phyloP scores from a whole-genome alignment of 768 basidiomycete species.

The Leccinum imitatum region DNA sequence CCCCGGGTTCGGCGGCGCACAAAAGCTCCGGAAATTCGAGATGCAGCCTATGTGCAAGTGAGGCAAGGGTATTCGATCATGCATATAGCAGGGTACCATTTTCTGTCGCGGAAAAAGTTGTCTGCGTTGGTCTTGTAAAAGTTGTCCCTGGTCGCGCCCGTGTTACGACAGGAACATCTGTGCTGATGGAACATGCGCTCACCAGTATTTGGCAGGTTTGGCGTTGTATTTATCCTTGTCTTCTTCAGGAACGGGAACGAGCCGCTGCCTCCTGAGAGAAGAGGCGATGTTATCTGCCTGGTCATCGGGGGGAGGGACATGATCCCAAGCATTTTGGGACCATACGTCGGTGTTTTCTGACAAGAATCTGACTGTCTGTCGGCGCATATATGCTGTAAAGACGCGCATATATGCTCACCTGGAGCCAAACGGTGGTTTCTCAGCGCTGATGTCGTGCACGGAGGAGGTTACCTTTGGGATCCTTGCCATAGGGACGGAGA shows the following conservation, averaged over 20 bases:
- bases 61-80: background rate
- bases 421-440: conserved; percentile 70
- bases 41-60: conserved; percentile 57
- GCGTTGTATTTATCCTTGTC: conserved; percentile 72
- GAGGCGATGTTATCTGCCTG: conserved; percentile 71
- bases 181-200: conserved; percentile 25
- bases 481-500: conserved; percentile 13
- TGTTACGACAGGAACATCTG: conserved; percentile 26
- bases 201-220: conserved; percentile 76
- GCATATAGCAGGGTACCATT: conserved; percentile 53
- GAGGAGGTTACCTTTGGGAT: conserved; percentile 52
- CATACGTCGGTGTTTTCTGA: conserved; percentile 72
- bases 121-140: conserved; percentile 85
- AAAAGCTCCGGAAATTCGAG: conserved; percentile 94
- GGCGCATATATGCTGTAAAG: background rate
- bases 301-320: conserved; percentile 80
- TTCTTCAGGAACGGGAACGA: conserved; percentile 69
- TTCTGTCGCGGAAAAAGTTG: conserved; percentile 94
- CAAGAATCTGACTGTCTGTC: conserved; percentile 52
- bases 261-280: conserved; percentile 68
- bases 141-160: conserved; percentile 65
- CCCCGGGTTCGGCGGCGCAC: conserved; percentile 63
- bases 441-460: conserved; percentile 55
- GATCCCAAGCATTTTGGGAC: conserved; percentile 90
- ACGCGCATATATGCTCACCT: conserved; percentile 40